phyloP scores from a whole-genome alignment of 208 protist genomes.

The Sergeia podlipaevii region DNA sequence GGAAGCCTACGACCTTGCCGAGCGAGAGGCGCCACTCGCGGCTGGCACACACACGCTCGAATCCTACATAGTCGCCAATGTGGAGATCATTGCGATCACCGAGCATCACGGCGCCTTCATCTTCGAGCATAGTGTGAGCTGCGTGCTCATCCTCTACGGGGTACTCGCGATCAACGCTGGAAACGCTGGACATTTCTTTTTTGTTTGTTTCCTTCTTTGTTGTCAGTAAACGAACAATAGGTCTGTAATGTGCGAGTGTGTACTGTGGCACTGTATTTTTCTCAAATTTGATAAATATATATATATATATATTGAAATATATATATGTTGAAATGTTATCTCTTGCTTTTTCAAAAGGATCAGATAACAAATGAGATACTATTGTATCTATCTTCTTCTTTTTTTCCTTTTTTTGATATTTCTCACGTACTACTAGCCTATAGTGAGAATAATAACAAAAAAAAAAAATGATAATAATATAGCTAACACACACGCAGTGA shows the following conservation, averaged over 20 bases:
- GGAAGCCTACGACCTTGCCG: slow-evolving; percentile 57
- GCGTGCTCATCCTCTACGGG: slow-evolving; percentile 5
- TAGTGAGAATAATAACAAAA: slow-evolving; percentile 21
- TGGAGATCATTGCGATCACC: slow-evolving; percentile 31
- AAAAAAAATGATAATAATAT: slow-evolving; percentile 13
- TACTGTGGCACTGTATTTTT: too few relatives aligned
- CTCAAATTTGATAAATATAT: too few relatives aligned
- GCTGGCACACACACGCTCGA: slow-evolving; percentile 47
- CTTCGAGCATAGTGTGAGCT: neutral
- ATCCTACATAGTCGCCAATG: slow-evolving; percentile 70
- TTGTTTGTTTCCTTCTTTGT: slow-evolving; percentile 22
- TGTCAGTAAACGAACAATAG: too few relatives aligned
- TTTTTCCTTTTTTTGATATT: too few relatives aligned
- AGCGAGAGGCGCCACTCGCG: slow-evolving; percentile 55
- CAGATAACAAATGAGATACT: too few relatives aligned
- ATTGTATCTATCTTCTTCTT: too few relatives aligned
- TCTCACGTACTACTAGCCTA: too few relatives aligned
- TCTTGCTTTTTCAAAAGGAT: too few relatives aligned
- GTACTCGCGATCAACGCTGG: neutral
- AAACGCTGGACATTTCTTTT: too few relatives aligned
- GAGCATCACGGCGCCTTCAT: slow-evolving; percentile 6
- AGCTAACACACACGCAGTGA: slow-evolving; percentile 5
- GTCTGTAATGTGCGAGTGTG: too few relatives aligned
- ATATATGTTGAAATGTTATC: too few relatives aligned
- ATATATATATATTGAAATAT: too few relatives aligned